phyloP scores from a whole-genome alignment of 1,284 basidiomycete genomes.

The Moniliella sp. region DNA sequence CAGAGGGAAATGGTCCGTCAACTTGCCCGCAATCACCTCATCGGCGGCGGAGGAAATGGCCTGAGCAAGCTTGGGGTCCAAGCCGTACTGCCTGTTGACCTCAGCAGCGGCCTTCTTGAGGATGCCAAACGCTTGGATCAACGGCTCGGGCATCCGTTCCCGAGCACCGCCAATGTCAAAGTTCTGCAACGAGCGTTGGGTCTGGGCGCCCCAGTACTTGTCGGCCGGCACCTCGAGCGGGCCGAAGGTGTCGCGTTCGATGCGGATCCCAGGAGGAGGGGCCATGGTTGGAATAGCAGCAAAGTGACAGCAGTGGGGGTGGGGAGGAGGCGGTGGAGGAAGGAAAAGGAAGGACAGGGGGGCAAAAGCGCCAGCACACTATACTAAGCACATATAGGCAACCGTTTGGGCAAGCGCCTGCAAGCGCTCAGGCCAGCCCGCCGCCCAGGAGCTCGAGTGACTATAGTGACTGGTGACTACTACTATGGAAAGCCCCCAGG shows the following conservation, averaged over 20 bases:
- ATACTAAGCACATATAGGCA: too few species aligned
- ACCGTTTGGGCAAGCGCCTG: too few species aligned
- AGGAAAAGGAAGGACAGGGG: too few species aligned
- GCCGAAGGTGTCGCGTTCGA: conserved; percentile 60
- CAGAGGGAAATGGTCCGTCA: conserved; percentile 65
- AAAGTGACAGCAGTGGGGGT: too few species aligned
- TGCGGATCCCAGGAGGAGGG: too few species aligned
- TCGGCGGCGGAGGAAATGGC: conserved; percentile 85
- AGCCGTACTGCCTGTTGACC: conserved; percentile 72
- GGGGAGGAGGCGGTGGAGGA: too few species aligned
- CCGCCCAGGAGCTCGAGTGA: too few species aligned
- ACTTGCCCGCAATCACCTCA: conserved; percentile 87
- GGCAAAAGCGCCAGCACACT: too few species aligned
- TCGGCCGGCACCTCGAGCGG: conserved; percentile 79
- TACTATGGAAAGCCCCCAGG: too few species aligned
- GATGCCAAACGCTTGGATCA: conserved; percentile 96
- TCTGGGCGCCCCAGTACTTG: conserved; percentile 96
- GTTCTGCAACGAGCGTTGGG: conserved; percentile 86
- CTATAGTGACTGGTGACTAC: too few species aligned
- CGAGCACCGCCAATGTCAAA: conserved; percentile 90
- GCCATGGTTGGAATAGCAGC: too few species aligned
- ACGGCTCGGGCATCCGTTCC: conserved; percentile 72
- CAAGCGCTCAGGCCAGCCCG: too few species aligned
- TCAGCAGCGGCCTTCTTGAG: conserved; percentile 89
- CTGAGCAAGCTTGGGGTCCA: conserved; percentile 67